Base-by-base conservation (phyloP, 2,329 filamentous ascomycete species). In the Periconia macrospinosa region DNA sequence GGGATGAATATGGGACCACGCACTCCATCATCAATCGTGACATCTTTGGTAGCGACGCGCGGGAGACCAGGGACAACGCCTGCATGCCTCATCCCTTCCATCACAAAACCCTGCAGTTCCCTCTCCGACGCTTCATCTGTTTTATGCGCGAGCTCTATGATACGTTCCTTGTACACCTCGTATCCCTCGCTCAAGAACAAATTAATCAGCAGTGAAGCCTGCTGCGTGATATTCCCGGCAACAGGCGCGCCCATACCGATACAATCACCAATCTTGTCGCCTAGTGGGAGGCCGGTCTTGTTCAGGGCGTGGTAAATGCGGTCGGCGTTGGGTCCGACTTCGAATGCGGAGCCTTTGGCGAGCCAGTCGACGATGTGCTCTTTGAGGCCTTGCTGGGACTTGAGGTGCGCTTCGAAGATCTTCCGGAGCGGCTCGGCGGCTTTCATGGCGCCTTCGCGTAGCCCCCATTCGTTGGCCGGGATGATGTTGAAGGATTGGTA, bases 331-430 rank as follows among this genome's bases (percentile, higher is more conserved):
- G 78, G 76, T 0, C 75, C 74, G 41, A 83, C 78, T 80, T 81
- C 82, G 48, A 83, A 78, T 19, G 83, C 75, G 73, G 88, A 88
- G 61, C 66, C 67, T 45, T 70, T 69, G 20, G 67, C 67, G 58
- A 69, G 63, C 66, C 65, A 69, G 50, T 69, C 65, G 8, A 90
- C 84, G 6, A 88, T 76, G 17, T 83, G 79, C 56, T 70, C 67
- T 3, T 63, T 56, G 79, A 79, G 2, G 83, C 83, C 11, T 80
- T 83, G 61, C 85, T 81, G 30, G 81, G 80, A 52, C 90, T 76
- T 6, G 84, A 81, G 72, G 86, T 92, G 7, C 81, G 86, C 73
- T 86, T 88, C 60, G 81, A 82, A 0, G 84, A 62, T 93, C 87
- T 8, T 85, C 70, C 68, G 89, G 83, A 65, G 85, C 81, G 77